Conservation (phyloP, 768 basidiomycete genomes). For the Serendipita sp. region DNA sequence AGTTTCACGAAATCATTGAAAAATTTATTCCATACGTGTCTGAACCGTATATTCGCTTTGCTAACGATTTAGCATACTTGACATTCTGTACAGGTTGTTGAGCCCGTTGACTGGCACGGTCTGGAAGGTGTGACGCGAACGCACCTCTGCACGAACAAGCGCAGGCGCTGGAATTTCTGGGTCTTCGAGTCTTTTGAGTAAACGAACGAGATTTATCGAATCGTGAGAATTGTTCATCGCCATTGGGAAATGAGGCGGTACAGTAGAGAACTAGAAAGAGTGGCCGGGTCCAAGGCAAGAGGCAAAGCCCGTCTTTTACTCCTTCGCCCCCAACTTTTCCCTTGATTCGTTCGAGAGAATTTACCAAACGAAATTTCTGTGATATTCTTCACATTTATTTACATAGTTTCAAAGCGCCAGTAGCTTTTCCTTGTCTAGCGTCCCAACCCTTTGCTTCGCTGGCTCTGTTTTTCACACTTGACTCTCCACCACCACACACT, state of each 20-base stretch:
- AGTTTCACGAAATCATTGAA: background rate
- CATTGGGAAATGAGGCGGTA: constrained; percentile 1
- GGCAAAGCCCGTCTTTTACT: background rate
- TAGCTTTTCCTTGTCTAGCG: background rate
- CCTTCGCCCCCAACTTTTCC: background rate
- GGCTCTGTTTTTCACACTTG: background rate
- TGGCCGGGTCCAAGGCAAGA: background rate
- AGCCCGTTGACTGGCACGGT: background rate
- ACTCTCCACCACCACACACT: background rate
- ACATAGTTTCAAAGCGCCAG: background rate
- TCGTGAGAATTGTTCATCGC: background rate
- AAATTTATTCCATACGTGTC: background rate
- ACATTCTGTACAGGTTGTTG: background rate
- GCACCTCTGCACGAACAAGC: background rate
- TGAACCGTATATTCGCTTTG: background rate
- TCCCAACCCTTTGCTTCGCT: background rate
- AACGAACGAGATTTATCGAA: constrained; percentile 3
- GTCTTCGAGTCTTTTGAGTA: background rate
- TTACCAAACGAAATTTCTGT: background rate
- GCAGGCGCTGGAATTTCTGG: background rate
- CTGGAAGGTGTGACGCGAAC: too few relatives aligned
- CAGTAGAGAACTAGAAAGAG: background rate
- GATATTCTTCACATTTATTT: background rate
- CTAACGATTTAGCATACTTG: background rate
- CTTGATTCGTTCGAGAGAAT: background rate